Base-by-base conservation (phyloP, 1,284 basidiomycete species). In the Cutaneotrichosporon arboriforme region DNA sequence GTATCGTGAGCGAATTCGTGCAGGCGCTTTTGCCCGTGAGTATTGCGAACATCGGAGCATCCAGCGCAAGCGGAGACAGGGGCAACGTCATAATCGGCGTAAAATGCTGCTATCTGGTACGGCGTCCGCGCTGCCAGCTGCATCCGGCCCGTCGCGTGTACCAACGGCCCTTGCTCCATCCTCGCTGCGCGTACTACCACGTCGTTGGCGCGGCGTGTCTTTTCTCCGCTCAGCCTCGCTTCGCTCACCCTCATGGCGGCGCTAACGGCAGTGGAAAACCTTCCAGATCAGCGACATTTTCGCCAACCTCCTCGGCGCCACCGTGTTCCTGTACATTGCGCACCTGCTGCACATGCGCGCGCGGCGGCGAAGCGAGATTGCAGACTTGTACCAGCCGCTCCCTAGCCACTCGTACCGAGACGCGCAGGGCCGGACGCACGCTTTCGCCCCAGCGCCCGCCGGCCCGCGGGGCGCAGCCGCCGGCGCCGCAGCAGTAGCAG, bases 281-380 rank as follows among this genome's bases (percentile, higher is more conserved):
- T 76, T 76, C 54, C 71, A 76, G 52, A 64, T 66, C 53, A 66
- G 70, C 37, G 74, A 76, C 53, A 66, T 76, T 18, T 34, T 68
- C 15, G 71, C 74, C 33, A 75, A 76, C 56, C 62, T 76, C 33
- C 52, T 68, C 43, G 75, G 75, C 45, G 63, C 68, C 2, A 54
- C 64, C 0, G 26, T 70, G 3, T 74, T 73, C 57, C 64, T 73
- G 44, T 72, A 67, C 60, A 44, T 72, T 33, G 71, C 72, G 4
- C 66, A 72, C 46, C 52, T 70, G 8, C 58, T 72, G 23, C 51
- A 63, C 26, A 42, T 57, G 43, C 62, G 65, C 20, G 52, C 56
- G 17, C 59, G 68, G 9, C 56, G 59, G 8, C 60, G 64, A 20
- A 51, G 55, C 17, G 69, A 75, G 53, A 59, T 75, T 15, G 62